Percentiles rank a stretch among this genome's conserved stretches.
Conservation (phyloP, 1,284 basidiomycete species). For the Pseudozyma sp. region DNA sequence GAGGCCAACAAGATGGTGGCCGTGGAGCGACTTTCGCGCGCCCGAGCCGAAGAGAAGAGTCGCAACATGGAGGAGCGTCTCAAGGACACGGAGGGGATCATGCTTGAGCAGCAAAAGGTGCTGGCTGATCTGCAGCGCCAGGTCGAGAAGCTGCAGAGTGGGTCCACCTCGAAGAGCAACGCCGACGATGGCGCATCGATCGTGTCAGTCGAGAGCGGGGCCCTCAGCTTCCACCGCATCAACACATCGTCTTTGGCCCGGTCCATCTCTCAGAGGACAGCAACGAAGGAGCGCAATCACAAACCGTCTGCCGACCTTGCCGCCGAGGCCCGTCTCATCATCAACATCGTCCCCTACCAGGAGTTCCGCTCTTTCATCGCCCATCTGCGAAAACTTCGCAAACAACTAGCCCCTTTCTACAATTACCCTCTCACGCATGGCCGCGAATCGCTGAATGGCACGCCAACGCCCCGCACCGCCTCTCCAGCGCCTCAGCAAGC, state of each 20-base stretch:
- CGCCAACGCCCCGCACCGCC: constrained; percentile 38
- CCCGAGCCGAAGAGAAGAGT: constrained; percentile 84
- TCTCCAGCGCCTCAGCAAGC: constrained; percentile 31
- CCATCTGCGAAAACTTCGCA: constrained; percentile 81
- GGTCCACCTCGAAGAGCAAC: constrained; percentile 17
- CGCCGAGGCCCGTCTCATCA: constrained; percentile 48
- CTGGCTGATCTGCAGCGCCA: constrained; percentile 85
- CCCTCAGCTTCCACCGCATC: constrained; percentile 48
- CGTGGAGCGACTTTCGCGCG: constrained; percentile 81
- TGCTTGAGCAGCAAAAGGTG: constrained; percentile 69
- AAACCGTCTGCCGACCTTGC: constrained; percentile 27
- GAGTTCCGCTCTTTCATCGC: constrained; percentile 86
- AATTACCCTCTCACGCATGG: constrained; percentile 38
- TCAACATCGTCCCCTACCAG: constrained; percentile 76
- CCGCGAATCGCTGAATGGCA: constrained; percentile 24
- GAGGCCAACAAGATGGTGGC: constrained; percentile 76
- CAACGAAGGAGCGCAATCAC: constrained; percentile 26
- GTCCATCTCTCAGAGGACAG: constrained; percentile 35
- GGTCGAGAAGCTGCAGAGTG: constrained; percentile 74
- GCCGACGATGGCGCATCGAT: constrained; percentile 31
- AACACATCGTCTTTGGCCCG: constrained; percentile 40
- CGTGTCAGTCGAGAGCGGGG: constrained; percentile 35
- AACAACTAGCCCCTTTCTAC: constrained; percentile 60
- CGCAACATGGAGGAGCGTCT: constrained; percentile 83
- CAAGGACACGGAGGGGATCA: constrained; percentile 80